Base-by-base conservation (phyloP, 805 yeast genomes). In the Cyberlindnera misumaiensis region DNA sequence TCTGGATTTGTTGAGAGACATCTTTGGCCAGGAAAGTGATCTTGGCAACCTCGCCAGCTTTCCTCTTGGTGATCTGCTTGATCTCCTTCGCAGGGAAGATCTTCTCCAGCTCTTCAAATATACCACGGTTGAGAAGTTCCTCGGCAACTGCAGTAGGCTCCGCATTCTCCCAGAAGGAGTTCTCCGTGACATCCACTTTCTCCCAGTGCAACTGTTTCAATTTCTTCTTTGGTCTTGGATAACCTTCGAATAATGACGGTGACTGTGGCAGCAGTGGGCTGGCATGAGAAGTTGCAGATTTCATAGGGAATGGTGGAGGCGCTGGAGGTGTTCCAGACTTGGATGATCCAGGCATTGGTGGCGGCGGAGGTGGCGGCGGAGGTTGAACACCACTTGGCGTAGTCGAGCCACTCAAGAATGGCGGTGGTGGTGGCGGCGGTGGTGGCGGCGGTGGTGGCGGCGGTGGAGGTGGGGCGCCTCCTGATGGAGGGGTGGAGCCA, bases 141-240 rank as follows among this genome's bases (percentile, higher is more conserved):
- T 60, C 64, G 3, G 71, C 75, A 34, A 75, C 59, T 0, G 64
- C 63, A 15, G 73, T 70, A 34, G 72, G 66, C 1, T 63, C 51
- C 12, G 60, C 49, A 15, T 60, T 58, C 24, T 67, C 68, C 94
- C 94, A 83, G 47, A 83, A 70, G 0, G 93, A 80, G 30, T 73
- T 67, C 13, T 67, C 63, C 12, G 79, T 64, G 35, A 66, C 58
- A 11, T 79, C 83, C 33, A 83, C 63, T 52, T 77, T 82, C 45
- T 83, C 93, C 94, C 93, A 83, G 50, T 83, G 94, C 45, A 83
- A 72, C 51, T 83, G 94, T 53, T 82, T 83, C 62, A 83, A 61
- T 57, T 76, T 79, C 44, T 67, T 69, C 56, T 68, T 69, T 14
- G 80, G 77, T 46, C 76, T 62, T 26, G 78, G 77, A 32, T 45